These are phyloP conservation scores for Tetracladium setigerum DNA, from an alignment of 495 filamentous ascomycete genomes.

Conservation along the genomic window DNA sequence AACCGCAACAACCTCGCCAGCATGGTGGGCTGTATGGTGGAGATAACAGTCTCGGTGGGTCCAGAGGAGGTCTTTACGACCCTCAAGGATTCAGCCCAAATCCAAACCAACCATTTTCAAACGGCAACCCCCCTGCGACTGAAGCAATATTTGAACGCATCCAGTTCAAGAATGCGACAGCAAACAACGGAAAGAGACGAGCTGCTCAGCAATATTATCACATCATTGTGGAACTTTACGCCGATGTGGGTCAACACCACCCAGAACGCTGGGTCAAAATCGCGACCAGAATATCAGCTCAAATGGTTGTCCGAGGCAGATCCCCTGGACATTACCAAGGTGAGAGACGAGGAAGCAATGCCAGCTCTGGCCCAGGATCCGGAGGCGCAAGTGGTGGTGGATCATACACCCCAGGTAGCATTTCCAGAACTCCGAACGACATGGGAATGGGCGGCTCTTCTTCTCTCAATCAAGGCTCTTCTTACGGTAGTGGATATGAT, in stretches of 20 bases:
- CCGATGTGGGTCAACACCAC: slow-evolving; percentile 53
- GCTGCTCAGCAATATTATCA: slow-evolving; percentile 94
- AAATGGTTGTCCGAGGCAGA: slow-evolving; percentile 89
- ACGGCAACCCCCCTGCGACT: slow-evolving; percentile 32
- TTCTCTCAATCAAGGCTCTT: slow-evolving; percentile 9
- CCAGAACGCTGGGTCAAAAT: slow-evolving; percentile 61
- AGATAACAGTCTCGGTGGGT: slow-evolving; percentile 4
- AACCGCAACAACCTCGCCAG: slow-evolving; percentile 54
- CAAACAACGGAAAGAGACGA: slow-evolving; percentile 89
- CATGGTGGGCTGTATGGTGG: slow-evolving; percentile 6
- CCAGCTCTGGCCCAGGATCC: slow-evolving; percentile 65
- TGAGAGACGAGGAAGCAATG: slow-evolving; percentile 62
- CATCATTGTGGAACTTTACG: slow-evolving; percentile 81
- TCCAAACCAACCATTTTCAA: slow-evolving; percentile 19
- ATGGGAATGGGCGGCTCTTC: slow-evolving; percentile 15
- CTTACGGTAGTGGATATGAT: slow-evolving; percentile 9
- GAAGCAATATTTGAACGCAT: slow-evolving; percentile 84
- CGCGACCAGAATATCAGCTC: slow-evolving; percentile 68
- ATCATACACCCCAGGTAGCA: slow-evolving; percentile 27
- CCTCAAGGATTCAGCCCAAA: slow-evolving; percentile 25
- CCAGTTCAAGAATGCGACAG: slow-evolving; percentile 93
- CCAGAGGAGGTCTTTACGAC: slow-evolving; percentile 27
- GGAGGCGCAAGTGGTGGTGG: slow-evolving; percentile 40
- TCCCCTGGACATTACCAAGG: slow-evolving; percentile 92
- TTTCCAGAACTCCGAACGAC: slow-evolving; percentile 14